Percentiles rank a stretch among this genome's conserved stretches.
Conservation (phyloP, 495 filamentous ascomycete species). For the Daldinia caldariorum region DNA sequence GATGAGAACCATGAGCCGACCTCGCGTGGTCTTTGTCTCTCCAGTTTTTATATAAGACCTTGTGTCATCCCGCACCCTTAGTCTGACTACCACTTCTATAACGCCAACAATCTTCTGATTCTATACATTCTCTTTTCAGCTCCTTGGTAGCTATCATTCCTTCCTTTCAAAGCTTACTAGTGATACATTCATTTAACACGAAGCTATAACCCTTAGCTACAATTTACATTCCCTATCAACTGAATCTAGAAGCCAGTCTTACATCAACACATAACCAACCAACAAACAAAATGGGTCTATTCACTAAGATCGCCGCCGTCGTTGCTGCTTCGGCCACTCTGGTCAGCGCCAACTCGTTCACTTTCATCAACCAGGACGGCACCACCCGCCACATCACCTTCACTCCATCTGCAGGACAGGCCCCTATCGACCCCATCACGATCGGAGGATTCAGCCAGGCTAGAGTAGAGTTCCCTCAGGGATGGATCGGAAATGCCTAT, state of each 20-base stretch:
- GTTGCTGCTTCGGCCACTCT: conserved; percentile 47
- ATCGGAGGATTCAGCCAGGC: conserved; percentile 45
- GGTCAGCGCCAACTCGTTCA: conserved; percentile 54
- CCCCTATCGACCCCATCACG: conserved; percentile 40
- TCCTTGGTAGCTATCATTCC: conserved; percentile 43
- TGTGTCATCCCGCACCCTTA: conserved; percentile 13
- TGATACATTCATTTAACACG: conserved; percentile 45
- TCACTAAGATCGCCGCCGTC: conserved; percentile 40
- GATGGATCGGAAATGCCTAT: conserved; percentile 62
- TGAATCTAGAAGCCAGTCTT: conserved; percentile 27
- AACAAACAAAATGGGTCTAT: conserved; percentile 50
- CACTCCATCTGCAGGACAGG: conserved; percentile 48
- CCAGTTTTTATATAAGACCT: conserved; percentile 35
- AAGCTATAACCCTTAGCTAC: conserved; percentile 41
- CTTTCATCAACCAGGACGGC: conserved; percentile 61
- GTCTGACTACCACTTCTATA: conserved; percentile 9
- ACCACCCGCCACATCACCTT: conserved; percentile 56
- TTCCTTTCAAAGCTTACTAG: conserved; percentile 40
- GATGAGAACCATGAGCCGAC: conserved; percentile 24
- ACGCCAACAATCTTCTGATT: conserved; percentile 38
- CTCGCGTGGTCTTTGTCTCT: conserved; percentile 32
- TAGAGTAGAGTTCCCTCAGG: conserved; percentile 50
- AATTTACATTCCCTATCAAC: conserved; percentile 31
- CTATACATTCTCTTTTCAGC: conserved; percentile 37
- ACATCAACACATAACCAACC: conserved; percentile 34